phyloP scores from a whole-genome alignment of 352 stramenopile species.

The Albugo candida region DNA sequence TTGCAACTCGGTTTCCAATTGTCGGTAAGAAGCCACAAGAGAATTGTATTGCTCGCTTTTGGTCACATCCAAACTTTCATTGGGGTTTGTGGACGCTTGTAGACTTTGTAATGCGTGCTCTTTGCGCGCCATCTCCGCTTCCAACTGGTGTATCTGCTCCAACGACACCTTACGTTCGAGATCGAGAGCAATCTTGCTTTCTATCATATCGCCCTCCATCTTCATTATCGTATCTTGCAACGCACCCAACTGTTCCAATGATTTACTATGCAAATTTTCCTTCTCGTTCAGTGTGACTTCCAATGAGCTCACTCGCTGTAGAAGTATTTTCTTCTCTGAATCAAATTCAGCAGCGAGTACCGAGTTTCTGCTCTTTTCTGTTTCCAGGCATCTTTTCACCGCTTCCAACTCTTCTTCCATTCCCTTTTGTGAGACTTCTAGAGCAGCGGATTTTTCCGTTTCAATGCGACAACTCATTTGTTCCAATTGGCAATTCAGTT shows the following conservation, averaged over 20 bases:
- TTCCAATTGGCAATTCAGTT: too few relatives aligned
- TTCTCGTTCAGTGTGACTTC: constrained; percentile 6
- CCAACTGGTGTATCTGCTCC: constrained; percentile 18
- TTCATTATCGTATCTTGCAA: neutral
- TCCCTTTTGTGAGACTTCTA: too few relatives aligned
- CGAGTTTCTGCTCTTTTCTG: too few relatives aligned
- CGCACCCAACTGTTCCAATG: neutral
- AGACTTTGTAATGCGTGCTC: constrained; percentile 2
- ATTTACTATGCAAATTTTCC: constrained; percentile 4
- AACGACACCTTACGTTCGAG: constrained; percentile 17
- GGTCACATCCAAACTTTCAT: neutral
- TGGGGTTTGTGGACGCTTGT: neutral
- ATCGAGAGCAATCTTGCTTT: constrained; percentile 20
- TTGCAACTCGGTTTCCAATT: neutral
- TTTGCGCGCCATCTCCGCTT: constrained; percentile 14
- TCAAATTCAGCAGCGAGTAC: too few relatives aligned
- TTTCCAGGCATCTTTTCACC: too few relatives aligned
- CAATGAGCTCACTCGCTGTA: too few relatives aligned
- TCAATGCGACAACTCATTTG: too few relatives aligned
- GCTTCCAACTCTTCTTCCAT: too few relatives aligned
- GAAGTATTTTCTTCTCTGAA: too few relatives aligned
- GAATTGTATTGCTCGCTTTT: neutral
- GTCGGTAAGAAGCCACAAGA: too few relatives aligned
- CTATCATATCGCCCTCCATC: constrained; percentile 4
- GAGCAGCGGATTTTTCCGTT: too few relatives aligned